Evolutionary conservation across 2,329 filamentous ascomycete species (phyloP).

Genomic region (Lecanosticta acicola): DNA sequence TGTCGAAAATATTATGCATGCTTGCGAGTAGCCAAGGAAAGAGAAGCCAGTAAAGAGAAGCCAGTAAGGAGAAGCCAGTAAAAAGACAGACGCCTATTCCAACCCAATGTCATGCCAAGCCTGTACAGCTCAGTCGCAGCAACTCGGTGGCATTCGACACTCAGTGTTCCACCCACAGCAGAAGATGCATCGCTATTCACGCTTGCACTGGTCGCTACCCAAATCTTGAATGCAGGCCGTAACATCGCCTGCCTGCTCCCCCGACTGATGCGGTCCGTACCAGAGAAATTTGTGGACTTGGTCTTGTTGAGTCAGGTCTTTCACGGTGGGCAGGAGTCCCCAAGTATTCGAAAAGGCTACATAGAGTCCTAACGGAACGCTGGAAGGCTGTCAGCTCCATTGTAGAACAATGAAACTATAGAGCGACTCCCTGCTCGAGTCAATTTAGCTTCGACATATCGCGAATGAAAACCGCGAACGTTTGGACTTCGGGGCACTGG

Average conservation of each 20-base stretch:
- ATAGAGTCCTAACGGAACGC: neutral
- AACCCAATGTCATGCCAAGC: too few species aligned
- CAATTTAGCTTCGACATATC: neutral
- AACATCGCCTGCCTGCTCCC: neutral
- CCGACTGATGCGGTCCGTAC: neutral
- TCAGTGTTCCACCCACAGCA: neutral
- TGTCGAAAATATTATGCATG: too few species aligned
- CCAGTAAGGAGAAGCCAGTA: too few species aligned
- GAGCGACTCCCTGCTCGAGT: neutral
- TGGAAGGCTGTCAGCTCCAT: too few species aligned
- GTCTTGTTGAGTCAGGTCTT: neutral
- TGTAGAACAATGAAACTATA: neutral
- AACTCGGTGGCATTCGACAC: neutral
- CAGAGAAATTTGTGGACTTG: neutral
- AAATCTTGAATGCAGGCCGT: neutral
- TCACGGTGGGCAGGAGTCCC: neutral
- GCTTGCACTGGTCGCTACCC: neutral
- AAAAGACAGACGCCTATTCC: too few species aligned
- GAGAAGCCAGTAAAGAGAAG: too few species aligned
- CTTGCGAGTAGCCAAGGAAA: too few species aligned
- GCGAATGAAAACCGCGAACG: neutral
- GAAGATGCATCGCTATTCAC: slow-evolving; percentile 1
- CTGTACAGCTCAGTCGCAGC: too few species aligned
- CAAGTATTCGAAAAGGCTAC: neutral
- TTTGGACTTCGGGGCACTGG: neutral